A percentile compares a stretch with the other conserved stretches of the same genome.
Evolutionary conservation across 768 basidiomycete genomes (phyloP).

Genomic region (Tylopilus sp.): DNA sequence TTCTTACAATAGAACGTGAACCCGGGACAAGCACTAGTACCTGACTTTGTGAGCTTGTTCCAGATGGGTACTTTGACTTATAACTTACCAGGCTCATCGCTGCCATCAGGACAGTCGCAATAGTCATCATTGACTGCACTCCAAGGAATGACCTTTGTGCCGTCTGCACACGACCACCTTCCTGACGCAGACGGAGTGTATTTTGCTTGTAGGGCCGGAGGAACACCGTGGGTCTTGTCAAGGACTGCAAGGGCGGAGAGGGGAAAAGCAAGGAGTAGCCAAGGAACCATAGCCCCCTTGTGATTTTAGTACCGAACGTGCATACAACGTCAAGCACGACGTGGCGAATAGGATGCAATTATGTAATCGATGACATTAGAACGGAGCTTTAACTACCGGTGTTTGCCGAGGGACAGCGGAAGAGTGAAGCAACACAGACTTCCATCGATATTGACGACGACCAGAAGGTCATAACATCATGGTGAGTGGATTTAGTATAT

Average conservation of each 20-base stretch:
- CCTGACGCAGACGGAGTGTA: slow-evolving; percentile 51
- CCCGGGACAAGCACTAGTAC: slow-evolving; percentile 81
- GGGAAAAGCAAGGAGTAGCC: slow-evolving; percentile 42
- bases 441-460: slow-evolving; percentile 25
- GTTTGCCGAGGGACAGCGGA: slow-evolving; percentile 12
- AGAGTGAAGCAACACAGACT: not conserved
- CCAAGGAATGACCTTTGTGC: slow-evolving; percentile 75
- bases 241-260: slow-evolving; percentile 39
- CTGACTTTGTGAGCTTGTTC: slow-evolving; percentile 35
- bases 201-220: slow-evolving; percentile 49
- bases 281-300: slow-evolving; percentile 41
- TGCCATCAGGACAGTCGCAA: slow-evolving; percentile 93
- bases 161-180: slow-evolving; percentile 79
- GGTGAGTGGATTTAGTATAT: slow-evolving; percentile 31
- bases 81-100: slow-evolving; percentile 81
- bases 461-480: slow-evolving; percentile 24
- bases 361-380: slow-evolving; percentile 18
- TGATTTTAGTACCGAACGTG: too few relatives aligned
- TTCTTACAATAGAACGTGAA: slow-evolving; percentile 83
- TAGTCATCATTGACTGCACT: slow-evolving; percentile 88
- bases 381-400: slow-evolving; percentile 24
- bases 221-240: slow-evolving; percentile 56
- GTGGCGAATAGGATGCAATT: slow-evolving; percentile 9
- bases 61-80: slow-evolving; percentile 5
- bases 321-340: not conserved